These are phyloP conservation scores for Neoascochyta sp. DNA, from an alignment of 2,329 filamentous ascomycete genomes.

Conservation along the genomic window DNA sequence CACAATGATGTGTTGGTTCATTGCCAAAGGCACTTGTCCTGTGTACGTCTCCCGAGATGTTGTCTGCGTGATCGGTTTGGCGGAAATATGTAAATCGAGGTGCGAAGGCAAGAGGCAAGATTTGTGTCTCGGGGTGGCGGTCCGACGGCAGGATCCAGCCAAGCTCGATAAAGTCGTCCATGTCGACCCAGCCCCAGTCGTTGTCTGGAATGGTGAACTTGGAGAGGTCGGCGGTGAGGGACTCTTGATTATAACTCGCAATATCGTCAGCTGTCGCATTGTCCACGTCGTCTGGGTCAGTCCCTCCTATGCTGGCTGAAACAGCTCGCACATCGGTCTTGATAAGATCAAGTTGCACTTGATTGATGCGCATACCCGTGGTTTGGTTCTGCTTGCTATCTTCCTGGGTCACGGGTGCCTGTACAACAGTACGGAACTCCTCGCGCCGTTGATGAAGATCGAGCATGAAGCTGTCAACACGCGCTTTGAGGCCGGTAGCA, in stretches of 20 bases:
- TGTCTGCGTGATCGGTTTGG: conserved; percentile 85
- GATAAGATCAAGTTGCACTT: conserved; percentile 87
- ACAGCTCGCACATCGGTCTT: conserved; percentile 90
- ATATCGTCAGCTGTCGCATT: conserved; percentile 60
- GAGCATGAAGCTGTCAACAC: conserved; percentile 94
- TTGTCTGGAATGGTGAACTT: conserved; percentile 94
- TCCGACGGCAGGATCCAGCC: conserved; percentile 94
- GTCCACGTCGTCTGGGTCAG: conserved; percentile 71
- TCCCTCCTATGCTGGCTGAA: conserved; percentile 82
- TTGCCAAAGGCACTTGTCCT: conserved; percentile 87
- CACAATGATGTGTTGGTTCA: conserved; percentile 89
- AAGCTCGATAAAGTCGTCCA: conserved; percentile 98
- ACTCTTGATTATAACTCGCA: conserved; percentile 52
- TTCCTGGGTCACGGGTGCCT: conserved; percentile 54
- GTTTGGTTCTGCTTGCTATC: conserved; percentile 73
- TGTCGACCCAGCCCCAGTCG: conserved; percentile 95
- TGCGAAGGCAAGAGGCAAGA: conserved; percentile 84
- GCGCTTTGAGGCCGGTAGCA: conserved; percentile 93
- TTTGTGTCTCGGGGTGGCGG: conserved; percentile 87
- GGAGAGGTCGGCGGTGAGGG: conserved; percentile 61
- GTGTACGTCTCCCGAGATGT: conserved; percentile 74
- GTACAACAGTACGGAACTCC: conserved; percentile 79
- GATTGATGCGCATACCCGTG: conserved; percentile 92
- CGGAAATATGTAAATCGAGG: conserved; percentile 97
- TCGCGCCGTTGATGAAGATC: conserved; percentile 93